A percentile compares a stretch with the other conserved stretches of the same genome.
These are phyloP conservation scores for Citrullus amarus DNA, from an alignment of 306 rosid genomes.

Conservation along the genomic window DNA sequence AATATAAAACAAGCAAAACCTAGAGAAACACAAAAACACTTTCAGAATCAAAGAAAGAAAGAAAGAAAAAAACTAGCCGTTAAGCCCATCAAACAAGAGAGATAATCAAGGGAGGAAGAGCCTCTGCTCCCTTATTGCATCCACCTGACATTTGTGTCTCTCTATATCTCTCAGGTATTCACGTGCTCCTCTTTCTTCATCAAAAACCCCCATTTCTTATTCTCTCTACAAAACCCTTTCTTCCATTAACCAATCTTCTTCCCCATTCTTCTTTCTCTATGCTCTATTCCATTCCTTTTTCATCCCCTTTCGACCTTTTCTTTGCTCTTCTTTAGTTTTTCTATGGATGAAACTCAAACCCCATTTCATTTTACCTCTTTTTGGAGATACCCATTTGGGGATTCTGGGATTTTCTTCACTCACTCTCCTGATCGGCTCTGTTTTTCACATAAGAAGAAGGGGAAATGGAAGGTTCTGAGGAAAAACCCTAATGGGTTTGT, in stretches of 20 bases:
- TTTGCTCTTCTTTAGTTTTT: neutral
- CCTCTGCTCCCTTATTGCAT: conserved; percentile 20
- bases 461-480: conserved; percentile 25
- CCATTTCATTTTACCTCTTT: neutral
- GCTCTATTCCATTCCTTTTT: neutral
- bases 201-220: neutral
- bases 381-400: conserved; percentile 12
- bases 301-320: neutral
- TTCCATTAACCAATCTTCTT: neutral
- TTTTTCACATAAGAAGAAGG: conserved; percentile 17
- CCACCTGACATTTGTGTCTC: conserved; percentile 39
- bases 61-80: conserved; percentile 57
- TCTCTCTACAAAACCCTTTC: conserved; percentile 22
- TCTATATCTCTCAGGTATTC: conserved; percentile 2
- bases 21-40: neutral
- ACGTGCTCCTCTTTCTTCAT: conserved; percentile 12
- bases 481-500: conserved; percentile 10
- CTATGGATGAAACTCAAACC: neutral
- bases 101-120: conserved; percentile 12
- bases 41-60: neutral
- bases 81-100: conserved; percentile 22
- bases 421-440: conserved; percentile 10
- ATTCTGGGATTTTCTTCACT: conserved; percentile 17
- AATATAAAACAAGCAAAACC: neutral
- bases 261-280: neutral